Conservation (phyloP, 129 eudicot species). For the Tagetes erecta region DNA sequence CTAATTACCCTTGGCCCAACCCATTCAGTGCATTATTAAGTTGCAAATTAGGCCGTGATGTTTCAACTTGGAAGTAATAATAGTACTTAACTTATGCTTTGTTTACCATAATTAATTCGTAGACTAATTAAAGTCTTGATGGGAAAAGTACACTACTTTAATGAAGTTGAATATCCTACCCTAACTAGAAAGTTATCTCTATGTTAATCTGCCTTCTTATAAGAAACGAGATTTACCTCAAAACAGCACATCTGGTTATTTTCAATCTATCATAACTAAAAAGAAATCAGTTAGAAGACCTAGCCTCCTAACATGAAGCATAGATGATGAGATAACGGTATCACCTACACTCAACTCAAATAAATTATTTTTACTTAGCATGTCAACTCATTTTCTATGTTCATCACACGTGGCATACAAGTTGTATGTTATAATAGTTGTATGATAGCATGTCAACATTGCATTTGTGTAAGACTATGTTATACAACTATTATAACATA, state of each 20-base stretch:
- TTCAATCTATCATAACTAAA: background rate
- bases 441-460: background rate
- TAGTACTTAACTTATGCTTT: background rate
- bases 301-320: background rate
- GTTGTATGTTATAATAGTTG: too few relatives aligned
- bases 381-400: constrained; percentile 1
- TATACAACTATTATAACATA: background rate
- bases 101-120: background rate
- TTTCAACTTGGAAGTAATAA: background rate
- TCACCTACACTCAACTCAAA: background rate
- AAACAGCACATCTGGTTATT: background rate
- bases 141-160: background rate
- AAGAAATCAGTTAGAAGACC: background rate
- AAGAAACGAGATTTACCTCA: background rate
- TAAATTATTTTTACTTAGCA: constrained; percentile 2
- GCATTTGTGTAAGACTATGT: background rate
- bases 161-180: background rate
- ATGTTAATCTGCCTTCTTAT: background rate
- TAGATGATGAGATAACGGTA: background rate
- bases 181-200: background rate
- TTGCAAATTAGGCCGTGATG: background rate
- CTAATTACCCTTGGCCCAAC: background rate
- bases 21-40: background rate
- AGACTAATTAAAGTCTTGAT: background rate
- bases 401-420: background rate